A percentile compares a stretch with the other conserved stretches of the same genome.
Evolutionary conservation across 73 alveolate species (phyloP).

Genomic region (Halteria grandinella): DNA sequence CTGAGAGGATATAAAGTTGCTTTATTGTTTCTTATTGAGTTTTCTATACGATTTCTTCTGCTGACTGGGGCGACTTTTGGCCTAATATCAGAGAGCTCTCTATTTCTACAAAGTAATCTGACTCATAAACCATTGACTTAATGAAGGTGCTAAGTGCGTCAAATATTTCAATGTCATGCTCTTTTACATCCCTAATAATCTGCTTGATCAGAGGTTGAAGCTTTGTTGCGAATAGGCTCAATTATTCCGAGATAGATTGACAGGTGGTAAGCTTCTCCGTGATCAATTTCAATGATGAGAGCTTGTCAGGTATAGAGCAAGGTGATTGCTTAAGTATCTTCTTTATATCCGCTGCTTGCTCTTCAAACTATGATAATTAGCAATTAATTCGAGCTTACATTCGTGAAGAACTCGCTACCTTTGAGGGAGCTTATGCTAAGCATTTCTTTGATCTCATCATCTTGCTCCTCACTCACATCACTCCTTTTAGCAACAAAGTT

Average conservation of each 20-base stretch:
- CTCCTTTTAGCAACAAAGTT: constrained; percentile 33
- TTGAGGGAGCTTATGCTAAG: not conserved
- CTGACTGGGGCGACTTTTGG: not conserved
- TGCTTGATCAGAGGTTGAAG: constrained; percentile 49
- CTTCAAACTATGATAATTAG: constrained; percentile 36
- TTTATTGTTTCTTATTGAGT: not conserved
- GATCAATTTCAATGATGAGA: too few relatives aligned
- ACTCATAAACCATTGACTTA: constrained; percentile 39
- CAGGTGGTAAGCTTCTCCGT: too few relatives aligned
- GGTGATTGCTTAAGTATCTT: too few relatives aligned
- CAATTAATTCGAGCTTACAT: not conserved
- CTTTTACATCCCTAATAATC: constrained; percentile 40
- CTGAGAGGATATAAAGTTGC: constrained; percentile 11
- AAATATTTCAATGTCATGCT: constrained; percentile 12
- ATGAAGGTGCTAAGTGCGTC: constrained; percentile 16
- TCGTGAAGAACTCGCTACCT: constrained; percentile 38
- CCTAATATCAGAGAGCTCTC: constrained; percentile 1
- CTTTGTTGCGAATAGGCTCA: constrained; percentile 41
- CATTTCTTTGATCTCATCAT: constrained; percentile 39
- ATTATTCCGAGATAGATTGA: too few relatives aligned
- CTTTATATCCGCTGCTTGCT: constrained; percentile 27
- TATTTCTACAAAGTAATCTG: constrained; percentile 44
- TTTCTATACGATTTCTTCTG: not conserved
- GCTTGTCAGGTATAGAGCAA: too few relatives aligned
- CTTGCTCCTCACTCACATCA: constrained; percentile 60